Percentiles rank a stretch among this genome's conserved stretches.
Evolutionary conservation across 345 rosid species (phyloP).

Genomic region (Trapa bicornis): DNA sequence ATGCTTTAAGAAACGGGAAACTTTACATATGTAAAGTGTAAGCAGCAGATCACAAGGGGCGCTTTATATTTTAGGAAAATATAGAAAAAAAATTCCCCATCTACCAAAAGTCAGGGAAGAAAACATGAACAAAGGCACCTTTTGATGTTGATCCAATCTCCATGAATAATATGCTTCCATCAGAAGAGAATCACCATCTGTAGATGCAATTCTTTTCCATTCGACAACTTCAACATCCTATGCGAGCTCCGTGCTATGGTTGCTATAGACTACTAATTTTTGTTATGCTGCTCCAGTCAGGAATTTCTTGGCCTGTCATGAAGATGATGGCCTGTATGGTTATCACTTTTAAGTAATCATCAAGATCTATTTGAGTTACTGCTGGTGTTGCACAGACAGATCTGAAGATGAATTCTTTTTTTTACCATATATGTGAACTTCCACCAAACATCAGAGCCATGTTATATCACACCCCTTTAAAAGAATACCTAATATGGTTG

Average conservation of each 20-base stretch:
- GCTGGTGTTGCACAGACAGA: too few relatives aligned
- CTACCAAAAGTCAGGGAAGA: background rate
- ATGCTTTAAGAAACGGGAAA: too few relatives aligned
- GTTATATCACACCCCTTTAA: background rate
- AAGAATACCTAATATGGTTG: background rate
- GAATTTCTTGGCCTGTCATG: constrained; percentile 50
- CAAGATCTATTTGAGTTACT: background rate
- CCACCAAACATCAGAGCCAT: background rate
- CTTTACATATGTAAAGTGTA: too few relatives aligned
- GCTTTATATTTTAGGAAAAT: too few relatives aligned
- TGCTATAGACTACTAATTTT: background rate
- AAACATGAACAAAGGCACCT: background rate
- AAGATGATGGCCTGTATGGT: background rate
- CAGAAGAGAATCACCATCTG: too few relatives aligned
- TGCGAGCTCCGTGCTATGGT: background rate
- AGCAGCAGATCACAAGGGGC: too few relatives aligned
- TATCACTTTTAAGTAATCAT: background rate
- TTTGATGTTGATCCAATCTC: background rate
- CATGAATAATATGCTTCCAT: too few relatives aligned
- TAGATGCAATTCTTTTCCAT: background rate
- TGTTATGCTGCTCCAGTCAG: constrained; percentile 43
- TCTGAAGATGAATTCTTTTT: too few relatives aligned
- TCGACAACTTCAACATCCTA: background rate
- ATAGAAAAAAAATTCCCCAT: background rate
- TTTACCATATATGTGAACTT: background rate